Evolutionary conservation across 1,139 yeast species (phyloP).

Genomic region (Pichia terricola): DNA sequence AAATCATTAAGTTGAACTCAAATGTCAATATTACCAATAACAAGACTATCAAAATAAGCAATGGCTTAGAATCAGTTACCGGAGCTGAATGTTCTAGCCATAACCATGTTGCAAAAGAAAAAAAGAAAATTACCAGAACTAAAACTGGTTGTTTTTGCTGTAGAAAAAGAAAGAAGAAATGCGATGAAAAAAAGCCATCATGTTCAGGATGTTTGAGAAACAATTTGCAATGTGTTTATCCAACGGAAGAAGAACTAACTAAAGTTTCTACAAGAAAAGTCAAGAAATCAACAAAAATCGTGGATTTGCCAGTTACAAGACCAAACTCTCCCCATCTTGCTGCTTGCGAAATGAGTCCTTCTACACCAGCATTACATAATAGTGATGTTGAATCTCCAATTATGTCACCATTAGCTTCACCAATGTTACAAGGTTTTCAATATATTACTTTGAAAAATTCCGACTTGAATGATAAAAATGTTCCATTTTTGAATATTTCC

Average conservation of each 20-base stretch:
- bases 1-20: constrained; percentile 9
- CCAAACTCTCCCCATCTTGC: neutral
- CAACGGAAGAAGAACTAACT: constrained; percentile 20
- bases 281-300: neutral
- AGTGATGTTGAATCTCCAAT: neutral
- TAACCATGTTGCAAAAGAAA: constrained; percentile 9
- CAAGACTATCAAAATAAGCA: too few species aligned
- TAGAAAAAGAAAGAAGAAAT: constrained; percentile 45
- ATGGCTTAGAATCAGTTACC: too few species aligned
- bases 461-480: neutral
- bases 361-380: neutral
- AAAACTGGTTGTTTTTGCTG: constrained; percentile 33
- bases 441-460: constrained; percentile 1
- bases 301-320: neutral
- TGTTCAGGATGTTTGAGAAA: constrained; percentile 40
- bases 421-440: constrained; percentile 11
- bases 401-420: constrained; percentile 20
- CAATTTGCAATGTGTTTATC: constrained; percentile 38
- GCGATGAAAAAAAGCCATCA: constrained; percentile 40
- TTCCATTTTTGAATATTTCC: constrained; percentile 8
- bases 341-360: neutral
- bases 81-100: too few species aligned
- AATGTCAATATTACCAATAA: neutral
- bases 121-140: constrained; percentile 27
- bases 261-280: constrained; percentile 1